These are phyloP conservation scores for Spiraea crenata DNA, from an alignment of 331 rosid genomes.

Conservation along the genomic window DNA sequence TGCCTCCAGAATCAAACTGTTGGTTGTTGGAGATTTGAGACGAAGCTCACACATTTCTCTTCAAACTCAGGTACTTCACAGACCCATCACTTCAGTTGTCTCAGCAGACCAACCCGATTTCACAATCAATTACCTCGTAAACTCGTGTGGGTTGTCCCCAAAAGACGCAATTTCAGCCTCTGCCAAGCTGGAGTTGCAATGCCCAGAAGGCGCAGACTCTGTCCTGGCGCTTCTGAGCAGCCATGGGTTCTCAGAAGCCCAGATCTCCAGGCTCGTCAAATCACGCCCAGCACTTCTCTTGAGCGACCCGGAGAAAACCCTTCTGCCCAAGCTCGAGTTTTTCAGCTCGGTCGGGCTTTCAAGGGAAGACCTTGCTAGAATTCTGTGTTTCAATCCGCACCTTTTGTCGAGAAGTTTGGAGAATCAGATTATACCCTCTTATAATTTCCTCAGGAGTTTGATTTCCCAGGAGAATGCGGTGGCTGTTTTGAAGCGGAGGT, in stretches of 20 bases:
- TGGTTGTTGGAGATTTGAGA: not conserved
- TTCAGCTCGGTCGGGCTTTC: slow-evolving; percentile 27
- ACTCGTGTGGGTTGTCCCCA: slow-evolving; percentile 31
- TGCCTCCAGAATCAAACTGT: not conserved
- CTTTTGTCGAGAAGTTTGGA: slow-evolving; percentile 30
- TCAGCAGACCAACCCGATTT: not conserved
- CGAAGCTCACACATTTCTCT: not conserved
- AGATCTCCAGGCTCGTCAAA: slow-evolving; percentile 21
- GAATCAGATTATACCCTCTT: slow-evolving; percentile 32
- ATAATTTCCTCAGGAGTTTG: slow-evolving; percentile 17
- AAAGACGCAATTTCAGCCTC: slow-evolving; percentile 29
- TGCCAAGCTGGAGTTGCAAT: slow-evolving; percentile 13
- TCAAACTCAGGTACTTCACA: not conserved
- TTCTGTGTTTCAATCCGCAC: slow-evolving; percentile 12
- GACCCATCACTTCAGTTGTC: slow-evolving; percentile 5
- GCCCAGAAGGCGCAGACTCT: slow-evolving; percentile 22
- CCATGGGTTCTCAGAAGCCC: slow-evolving; percentile 27
- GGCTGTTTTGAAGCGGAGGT: slow-evolving; percentile 14
- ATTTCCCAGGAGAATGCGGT: slow-evolving; percentile 24
- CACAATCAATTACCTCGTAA: slow-evolving; percentile 29
- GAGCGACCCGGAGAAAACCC: slow-evolving; percentile 25
- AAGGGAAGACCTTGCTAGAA: slow-evolving; percentile 21
- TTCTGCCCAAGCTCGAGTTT: slow-evolving; percentile 37
- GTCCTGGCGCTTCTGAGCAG: slow-evolving; percentile 20
- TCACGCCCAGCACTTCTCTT: slow-evolving; percentile 18